A percentile compares a stretch with the other conserved stretches of the same genome.
Conservation (phyloP, 768 basidiomycete species). For the Lentinula sp. region DNA sequence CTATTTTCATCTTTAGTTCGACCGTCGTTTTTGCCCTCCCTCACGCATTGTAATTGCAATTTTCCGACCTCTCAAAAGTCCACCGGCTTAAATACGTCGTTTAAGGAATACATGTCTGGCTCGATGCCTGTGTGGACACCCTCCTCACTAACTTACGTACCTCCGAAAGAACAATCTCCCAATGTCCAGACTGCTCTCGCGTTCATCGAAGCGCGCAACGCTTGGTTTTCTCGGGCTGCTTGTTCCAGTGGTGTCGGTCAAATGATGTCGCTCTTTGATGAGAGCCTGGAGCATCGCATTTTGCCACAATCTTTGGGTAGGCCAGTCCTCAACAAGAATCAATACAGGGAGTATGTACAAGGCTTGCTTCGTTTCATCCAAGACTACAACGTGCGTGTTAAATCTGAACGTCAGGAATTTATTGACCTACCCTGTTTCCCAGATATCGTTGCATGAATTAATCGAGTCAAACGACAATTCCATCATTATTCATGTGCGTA, state of each 20-base stretch:
- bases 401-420: not conserved
- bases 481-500: constrained; percentile 23
- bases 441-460: constrained; percentile 25
- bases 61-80: too few species aligned
- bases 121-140: constrained; percentile 1
- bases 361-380: constrained; percentile 21
- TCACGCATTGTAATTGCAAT: too few species aligned
- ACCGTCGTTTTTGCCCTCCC: not conserved
- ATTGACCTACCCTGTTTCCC: not conserved
- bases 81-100: not conserved
- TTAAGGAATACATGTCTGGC: not conserved
- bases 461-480: constrained; percentile 25
- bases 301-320: constrained; percentile 26
- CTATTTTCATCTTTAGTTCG: not conserved
- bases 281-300: constrained; percentile 27
- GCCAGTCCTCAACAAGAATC: constrained; percentile 28
- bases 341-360: constrained; percentile 25
- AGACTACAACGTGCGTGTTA: constrained; percentile 20
- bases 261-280: constrained; percentile 25
- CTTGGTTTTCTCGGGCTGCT: constrained; percentile 12
- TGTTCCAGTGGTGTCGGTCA: constrained; percentile 15
- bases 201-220: constrained; percentile 25
- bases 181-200: constrained; percentile 27
- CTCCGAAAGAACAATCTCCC: constrained; percentile 23
- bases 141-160: constrained; percentile 13